A percentile compares a stretch with the other conserved stretches of the same genome.
phyloP scores from a whole-genome alignment of 805 yeast species.

The Schwanniomyces yamadae region DNA sequence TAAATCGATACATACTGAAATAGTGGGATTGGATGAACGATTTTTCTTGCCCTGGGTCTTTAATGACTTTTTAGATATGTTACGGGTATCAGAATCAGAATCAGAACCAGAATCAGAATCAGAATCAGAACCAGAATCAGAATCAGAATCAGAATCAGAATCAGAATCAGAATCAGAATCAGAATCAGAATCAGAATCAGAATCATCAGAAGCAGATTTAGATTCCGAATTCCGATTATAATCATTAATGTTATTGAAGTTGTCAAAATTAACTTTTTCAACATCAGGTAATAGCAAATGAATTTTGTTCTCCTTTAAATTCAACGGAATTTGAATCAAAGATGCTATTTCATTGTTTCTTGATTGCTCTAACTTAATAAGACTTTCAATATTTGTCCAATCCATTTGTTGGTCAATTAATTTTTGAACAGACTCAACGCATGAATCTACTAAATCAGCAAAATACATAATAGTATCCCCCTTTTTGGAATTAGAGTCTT shows the following conservation, averaged over 20 bases:
- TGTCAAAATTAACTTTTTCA: slow-evolving; percentile 30
- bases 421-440: slow-evolving; percentile 63
- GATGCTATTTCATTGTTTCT: slow-evolving; percentile 65
- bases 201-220: slow-evolving; percentile 9
- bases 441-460: slow-evolving; percentile 70
- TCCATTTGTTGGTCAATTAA: slow-evolving; percentile 84
- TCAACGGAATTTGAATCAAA: slow-evolving; percentile 63
- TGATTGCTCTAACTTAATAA: slow-evolving; percentile 66
- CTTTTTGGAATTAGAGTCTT: slow-evolving; percentile 58
- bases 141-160: slow-evolving; percentile 12
- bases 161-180: slow-evolving; percentile 14
- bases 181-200: slow-evolving; percentile 9
- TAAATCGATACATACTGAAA: slow-evolving; percentile 66
- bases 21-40: slow-evolving; percentile 13
- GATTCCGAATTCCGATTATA: no score
- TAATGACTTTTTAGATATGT: slow-evolving; percentile 10
- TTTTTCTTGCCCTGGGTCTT: slow-evolving; percentile 11
- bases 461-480: slow-evolving; percentile 73
- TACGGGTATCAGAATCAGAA: slow-evolving; percentile 35
- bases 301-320: slow-evolving; percentile 66
- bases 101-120: slow-evolving; percentile 36
- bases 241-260: slow-evolving; percentile 5
- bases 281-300: slow-evolving; percentile 53
- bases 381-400: slow-evolving; percentile 84
- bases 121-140: slow-evolving; percentile 6